A percentile compares a stretch with the other conserved stretches of the same genome.
Conservation (phyloP, 2,329 filamentous ascomycete species). For the Ophiocordyceps unilateralis region DNA sequence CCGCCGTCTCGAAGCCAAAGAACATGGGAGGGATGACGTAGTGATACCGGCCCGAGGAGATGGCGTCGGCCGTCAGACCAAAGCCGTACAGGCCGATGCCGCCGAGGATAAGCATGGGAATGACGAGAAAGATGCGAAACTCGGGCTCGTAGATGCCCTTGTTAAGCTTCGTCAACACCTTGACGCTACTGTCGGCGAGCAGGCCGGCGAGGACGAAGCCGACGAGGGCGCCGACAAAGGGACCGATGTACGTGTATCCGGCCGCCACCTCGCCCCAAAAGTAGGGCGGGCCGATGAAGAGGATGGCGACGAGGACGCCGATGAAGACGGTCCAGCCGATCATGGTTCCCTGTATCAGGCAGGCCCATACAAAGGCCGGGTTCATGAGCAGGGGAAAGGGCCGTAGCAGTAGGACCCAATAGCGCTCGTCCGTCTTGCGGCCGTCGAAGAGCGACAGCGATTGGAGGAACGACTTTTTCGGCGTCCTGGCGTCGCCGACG, state of each 20-base stretch:
- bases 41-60: conserved; percentile 36
- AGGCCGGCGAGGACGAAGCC: conserved; percentile 63
- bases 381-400: conserved; percentile 74
- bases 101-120: conserved; percentile 66
- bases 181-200: conserved; percentile 56
- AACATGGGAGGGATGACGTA: conserved; percentile 67
- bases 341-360: conserved; percentile 69
- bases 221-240: conserved; percentile 66
- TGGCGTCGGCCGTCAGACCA: conserved; percentile 51
- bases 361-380: conserved; percentile 67
- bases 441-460: conserved; percentile 60
- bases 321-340: conserved; percentile 96
- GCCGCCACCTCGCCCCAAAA: conserved; percentile 69
- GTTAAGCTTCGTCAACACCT: conserved; percentile 55
- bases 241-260: conserved; percentile 74
- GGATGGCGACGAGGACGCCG: conserved; percentile 62
- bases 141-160: conserved; percentile 79
- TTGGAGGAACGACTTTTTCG: conserved; percentile 40
- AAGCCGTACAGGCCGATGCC: conserved; percentile 73
- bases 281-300: conserved; percentile 65
- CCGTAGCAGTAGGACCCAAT: conserved; percentile 46
- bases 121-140: conserved; percentile 67
- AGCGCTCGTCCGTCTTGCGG: conserved; percentile 61
- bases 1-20: conserved; percentile 68
- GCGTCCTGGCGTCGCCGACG: conserved; percentile 16